Conservation (phyloP, 2,329 filamentous ascomycete genomes). For the Colletotrichum sp. region DNA sequence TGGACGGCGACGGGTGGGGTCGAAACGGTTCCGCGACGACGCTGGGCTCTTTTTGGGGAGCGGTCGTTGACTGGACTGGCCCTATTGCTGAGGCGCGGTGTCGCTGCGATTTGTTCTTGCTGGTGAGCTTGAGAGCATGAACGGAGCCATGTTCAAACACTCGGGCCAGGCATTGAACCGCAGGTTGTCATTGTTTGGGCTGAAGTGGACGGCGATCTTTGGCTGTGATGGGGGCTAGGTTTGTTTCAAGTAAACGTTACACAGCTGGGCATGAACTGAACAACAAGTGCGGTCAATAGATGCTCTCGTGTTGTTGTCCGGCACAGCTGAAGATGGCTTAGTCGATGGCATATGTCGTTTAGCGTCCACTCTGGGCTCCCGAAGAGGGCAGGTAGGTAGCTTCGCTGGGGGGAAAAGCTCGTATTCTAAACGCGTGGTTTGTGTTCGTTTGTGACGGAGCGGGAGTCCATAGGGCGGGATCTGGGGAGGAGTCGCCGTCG, state of each 20-base stretch:
- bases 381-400: background rate
- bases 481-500: constrained; percentile 1
- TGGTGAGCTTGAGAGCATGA: background rate
- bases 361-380: background rate
- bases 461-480: background rate
- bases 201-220: background rate
- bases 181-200: background rate
- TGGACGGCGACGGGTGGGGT: constrained; percentile 1
- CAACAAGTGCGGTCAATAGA: background rate
- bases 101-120: background rate
- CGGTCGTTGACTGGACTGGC: background rate
- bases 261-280: background rate
- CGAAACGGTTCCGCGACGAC: constrained; percentile 18
- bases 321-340: background rate
- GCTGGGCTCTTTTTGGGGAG: background rate
- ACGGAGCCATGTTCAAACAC: background rate
- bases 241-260: constrained; percentile 19
- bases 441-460: background rate
- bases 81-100: background rate
- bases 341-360: background rate
- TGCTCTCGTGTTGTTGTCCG: background rate
- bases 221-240: background rate
- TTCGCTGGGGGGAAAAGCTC: background rate
- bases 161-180: background rate
- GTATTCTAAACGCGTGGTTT: background rate